These are phyloP conservation scores for Fusarium domesticum DNA, from an alignment of 2,329 filamentous ascomycete species.

Conservation along the genomic window DNA sequence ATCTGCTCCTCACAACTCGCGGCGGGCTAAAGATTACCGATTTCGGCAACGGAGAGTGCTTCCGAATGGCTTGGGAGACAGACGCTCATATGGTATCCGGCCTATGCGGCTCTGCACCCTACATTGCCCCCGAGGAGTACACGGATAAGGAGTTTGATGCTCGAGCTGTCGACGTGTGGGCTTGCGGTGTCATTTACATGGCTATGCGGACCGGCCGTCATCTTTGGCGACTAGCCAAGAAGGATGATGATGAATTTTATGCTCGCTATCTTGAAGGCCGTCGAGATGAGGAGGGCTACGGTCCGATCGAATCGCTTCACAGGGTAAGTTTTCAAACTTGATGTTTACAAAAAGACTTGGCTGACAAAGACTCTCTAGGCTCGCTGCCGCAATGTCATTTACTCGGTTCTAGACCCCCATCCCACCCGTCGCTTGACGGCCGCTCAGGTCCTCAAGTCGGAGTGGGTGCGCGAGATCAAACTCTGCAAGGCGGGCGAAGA, in stretches of 20 bases:
- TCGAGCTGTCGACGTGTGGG: constrained; percentile 96
- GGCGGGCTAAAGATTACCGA: constrained; percentile 96
- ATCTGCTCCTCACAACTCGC: constrained; percentile 86
- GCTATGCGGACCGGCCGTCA: constrained; percentile 96
- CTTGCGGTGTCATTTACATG: constrained; percentile 99
- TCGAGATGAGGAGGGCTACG: constrained; percentile 91
- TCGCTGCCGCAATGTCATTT: constrained; percentile 97
- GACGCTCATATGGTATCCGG: constrained; percentile 98
- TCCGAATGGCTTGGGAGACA: constrained; percentile 99
- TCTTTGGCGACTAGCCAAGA: constrained; percentile 94
- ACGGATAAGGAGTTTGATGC: constrained; percentile 94
- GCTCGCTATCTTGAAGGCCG: constrained; percentile 89
- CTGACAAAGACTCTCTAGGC: constrained; percentile 54
- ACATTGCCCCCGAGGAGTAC: constrained; percentile 97
- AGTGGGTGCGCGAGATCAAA: constrained; percentile 98
- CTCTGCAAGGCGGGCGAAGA: constrained; percentile 96
- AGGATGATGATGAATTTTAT: constrained; percentile 97
- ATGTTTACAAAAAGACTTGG: neutral
- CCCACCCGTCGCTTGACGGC: constrained; percentile 89
- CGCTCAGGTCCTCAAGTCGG: constrained; percentile 93
- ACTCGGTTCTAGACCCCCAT: constrained; percentile 95
- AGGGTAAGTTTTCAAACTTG: constrained; percentile 62
- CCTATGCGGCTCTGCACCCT: constrained; percentile 92
- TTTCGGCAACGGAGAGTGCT: constrained; percentile 98
- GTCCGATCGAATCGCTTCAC: constrained; percentile 91